Percentiles rank a stretch among this genome's conserved stretches.
phyloP scores from a whole-genome alignment of 2,329 filamentous ascomycete species.

The Xylaria sp. region DNA sequence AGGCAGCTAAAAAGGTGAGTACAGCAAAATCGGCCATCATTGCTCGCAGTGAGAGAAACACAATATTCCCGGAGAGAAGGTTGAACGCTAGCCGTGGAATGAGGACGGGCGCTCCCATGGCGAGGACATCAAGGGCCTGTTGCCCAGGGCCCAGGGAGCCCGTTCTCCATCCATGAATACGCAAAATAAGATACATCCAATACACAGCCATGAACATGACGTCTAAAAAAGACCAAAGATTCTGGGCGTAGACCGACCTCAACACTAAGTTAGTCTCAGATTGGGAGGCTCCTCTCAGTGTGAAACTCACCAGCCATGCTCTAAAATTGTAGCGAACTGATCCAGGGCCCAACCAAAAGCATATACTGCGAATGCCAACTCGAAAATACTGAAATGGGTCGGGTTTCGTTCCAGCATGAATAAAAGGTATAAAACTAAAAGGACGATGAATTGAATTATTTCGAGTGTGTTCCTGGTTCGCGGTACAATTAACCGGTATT shows the following conservation, averaged over 20 bases:
- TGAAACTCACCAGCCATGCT: slow-evolving; percentile 70
- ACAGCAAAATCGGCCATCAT: slow-evolving; percentile 91
- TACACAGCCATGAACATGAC: slow-evolving; percentile 81
- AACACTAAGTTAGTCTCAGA: slow-evolving; percentile 22
- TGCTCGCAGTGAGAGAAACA: slow-evolving; percentile 81
- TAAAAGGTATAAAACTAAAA: slow-evolving; percentile 75
- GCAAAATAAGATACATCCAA: slow-evolving; percentile 72
- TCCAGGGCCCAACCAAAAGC: slow-evolving; percentile 83
- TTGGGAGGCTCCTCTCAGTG: not conserved
- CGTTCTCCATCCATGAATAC: slow-evolving; percentile 70
- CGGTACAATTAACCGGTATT: slow-evolving; percentile 86
- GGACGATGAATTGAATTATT: slow-evolving; percentile 75
- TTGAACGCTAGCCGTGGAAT: slow-evolving; percentile 85
- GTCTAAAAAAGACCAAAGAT: slow-evolving; percentile 89
- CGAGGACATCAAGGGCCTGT: slow-evolving; percentile 81
- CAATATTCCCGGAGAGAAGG: slow-evolving; percentile 82
- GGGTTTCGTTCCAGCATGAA: slow-evolving; percentile 77
- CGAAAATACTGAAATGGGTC: slow-evolving; percentile 65
- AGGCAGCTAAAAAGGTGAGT: slow-evolving; percentile 77
- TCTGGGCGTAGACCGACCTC: slow-evolving; percentile 86
- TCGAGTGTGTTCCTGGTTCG: slow-evolving; percentile 81
- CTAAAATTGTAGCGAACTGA: slow-evolving; percentile 79
- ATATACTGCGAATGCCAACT: slow-evolving; percentile 77
- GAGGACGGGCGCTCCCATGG: slow-evolving; percentile 80
- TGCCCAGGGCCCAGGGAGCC: slow-evolving; percentile 62